Percentiles rank a stretch among this genome's conserved stretches.
Conservation (phyloP, 345 rosid species). For the Salix exigua region DNA sequence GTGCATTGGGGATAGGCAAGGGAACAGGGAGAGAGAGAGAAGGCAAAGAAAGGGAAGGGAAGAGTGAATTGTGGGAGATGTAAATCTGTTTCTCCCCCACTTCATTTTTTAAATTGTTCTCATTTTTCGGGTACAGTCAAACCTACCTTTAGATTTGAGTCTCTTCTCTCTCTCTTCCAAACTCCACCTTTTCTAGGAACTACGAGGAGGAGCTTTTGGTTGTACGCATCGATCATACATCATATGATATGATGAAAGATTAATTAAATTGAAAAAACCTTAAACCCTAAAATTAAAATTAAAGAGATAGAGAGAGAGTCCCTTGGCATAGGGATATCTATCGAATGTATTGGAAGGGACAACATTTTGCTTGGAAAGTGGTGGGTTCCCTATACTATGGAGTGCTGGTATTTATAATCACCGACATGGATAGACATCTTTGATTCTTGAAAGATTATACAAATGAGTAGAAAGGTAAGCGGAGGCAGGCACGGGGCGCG, state of each 20-base stretch:
- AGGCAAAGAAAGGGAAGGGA: neutral
- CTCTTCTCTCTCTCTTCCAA: neutral
- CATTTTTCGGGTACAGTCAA: conserved; percentile 34
- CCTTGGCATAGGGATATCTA: neutral
- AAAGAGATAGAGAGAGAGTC: neutral
- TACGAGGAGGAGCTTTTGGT: neutral
- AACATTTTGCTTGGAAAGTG: neutral
- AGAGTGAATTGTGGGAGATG: conserved; percentile 5
- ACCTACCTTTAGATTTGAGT: conserved; percentile 37
- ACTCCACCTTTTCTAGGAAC: conserved; percentile 4
- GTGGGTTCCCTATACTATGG: neutral
- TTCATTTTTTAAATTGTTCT: neutral
- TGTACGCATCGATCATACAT: conserved; percentile 1
- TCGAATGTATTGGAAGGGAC: neutral
- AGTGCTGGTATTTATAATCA: neutral
- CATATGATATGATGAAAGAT: neutral
- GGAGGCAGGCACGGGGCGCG: conserved; percentile 3
- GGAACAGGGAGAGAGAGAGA: neutral
- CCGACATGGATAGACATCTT: neutral
- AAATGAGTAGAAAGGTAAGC: neutral
- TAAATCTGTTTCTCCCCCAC: neutral
- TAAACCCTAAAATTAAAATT: neutral
- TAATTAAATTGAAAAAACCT: neutral
- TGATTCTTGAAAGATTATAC: neutral
- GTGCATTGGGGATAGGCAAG: neutral